phyloP scores from a whole-genome alignment of 2,329 filamentous ascomycete genomes.

The Ophiostoma tasmaniense region DNA sequence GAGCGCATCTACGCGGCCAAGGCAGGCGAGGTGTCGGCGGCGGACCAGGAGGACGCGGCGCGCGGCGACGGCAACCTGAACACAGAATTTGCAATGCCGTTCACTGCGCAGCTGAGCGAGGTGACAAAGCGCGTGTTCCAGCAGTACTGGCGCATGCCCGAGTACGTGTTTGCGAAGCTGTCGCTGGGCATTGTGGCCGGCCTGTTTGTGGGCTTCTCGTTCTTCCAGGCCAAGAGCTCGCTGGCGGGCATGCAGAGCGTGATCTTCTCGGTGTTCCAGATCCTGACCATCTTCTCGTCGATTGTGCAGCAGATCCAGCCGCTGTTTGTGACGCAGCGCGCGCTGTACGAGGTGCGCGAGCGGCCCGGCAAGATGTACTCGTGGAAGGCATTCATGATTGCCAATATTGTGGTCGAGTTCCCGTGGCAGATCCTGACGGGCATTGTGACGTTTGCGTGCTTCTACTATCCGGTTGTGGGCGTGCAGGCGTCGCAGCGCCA shows the following conservation, averaged over 20 bases:
- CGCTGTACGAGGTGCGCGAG: slow-evolving; percentile 77
- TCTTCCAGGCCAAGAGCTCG: slow-evolving; percentile 61
- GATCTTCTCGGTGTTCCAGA: slow-evolving; percentile 78
- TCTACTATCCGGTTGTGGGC: slow-evolving; percentile 73
- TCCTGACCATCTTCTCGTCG: slow-evolving; percentile 71
- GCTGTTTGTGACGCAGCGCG: slow-evolving; percentile 71
- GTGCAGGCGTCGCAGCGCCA: slow-evolving; percentile 46
- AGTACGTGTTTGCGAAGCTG: slow-evolving; percentile 80
- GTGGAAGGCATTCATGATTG: slow-evolving; percentile 77
- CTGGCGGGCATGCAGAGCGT: slow-evolving; percentile 75
- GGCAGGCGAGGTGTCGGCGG: slow-evolving; percentile 20
- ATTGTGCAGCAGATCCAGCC: slow-evolving; percentile 76
- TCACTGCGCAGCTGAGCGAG: slow-evolving; percentile 56
- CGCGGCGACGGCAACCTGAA: neutral
- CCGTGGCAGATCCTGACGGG: slow-evolving; percentile 71
- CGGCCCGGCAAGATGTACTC: slow-evolving; percentile 75
- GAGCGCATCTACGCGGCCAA: slow-evolving; percentile 43
- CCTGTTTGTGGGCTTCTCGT: slow-evolving; percentile 77
- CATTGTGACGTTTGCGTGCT: slow-evolving; percentile 57
- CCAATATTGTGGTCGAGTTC: slow-evolving; percentile 74
- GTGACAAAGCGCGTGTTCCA: slow-evolving; percentile 71
- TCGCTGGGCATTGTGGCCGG: slow-evolving; percentile 55
- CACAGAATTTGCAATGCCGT: slow-evolving; percentile 69
- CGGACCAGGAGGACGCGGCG: slow-evolving; percentile 30
- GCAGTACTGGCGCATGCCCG: slow-evolving; percentile 84